Evolutionary conservation across 1,284 basidiomycete genomes (phyloP).

Genomic region (Microbotryum lychnidis-dioicae): DNA sequence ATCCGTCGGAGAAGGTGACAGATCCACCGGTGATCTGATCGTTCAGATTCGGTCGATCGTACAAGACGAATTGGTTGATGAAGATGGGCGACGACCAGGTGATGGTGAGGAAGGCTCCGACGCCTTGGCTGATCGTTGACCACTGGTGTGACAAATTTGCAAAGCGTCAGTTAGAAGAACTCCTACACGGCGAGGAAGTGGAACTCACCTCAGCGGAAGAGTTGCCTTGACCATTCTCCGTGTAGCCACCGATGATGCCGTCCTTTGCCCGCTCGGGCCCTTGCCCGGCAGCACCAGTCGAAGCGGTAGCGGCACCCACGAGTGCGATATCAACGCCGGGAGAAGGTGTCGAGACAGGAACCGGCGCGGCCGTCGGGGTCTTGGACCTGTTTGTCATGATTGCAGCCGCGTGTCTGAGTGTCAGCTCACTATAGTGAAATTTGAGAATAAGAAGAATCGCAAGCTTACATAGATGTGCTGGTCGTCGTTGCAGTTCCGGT

Average conservation of each 20-base stretch:
- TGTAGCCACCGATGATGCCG: background rate
- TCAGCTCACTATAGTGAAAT: background rate
- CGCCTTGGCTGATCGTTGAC: conserved; percentile 2
- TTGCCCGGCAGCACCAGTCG: background rate
- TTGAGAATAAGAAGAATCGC: background rate
- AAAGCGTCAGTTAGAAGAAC: background rate
- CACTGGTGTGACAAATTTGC: conserved; percentile 5
- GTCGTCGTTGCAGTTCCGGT: no score
- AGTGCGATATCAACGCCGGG: conserved; percentile 1
- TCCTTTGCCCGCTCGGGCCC: conserved; percentile 1
- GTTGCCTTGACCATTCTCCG: background rate
- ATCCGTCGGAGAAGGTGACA: background rate
- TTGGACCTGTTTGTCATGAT: no score
- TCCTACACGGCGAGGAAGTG: background rate
- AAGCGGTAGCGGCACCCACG: background rate
- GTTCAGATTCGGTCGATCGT: conserved; percentile 20
- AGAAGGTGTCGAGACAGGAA: background rate
- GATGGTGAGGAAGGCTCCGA: conserved; percentile 12
- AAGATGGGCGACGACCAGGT: conserved; percentile 5
- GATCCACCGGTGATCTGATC: conserved; percentile 17
- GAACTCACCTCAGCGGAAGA: background rate
- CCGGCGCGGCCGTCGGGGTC: no score
- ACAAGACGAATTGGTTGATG: conserved; percentile 10
- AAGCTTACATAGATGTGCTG: no score
- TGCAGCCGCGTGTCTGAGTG: no score